Conservation (phyloP, 2,329 filamentous ascomycete species). For the Periconia sp. region DNA sequence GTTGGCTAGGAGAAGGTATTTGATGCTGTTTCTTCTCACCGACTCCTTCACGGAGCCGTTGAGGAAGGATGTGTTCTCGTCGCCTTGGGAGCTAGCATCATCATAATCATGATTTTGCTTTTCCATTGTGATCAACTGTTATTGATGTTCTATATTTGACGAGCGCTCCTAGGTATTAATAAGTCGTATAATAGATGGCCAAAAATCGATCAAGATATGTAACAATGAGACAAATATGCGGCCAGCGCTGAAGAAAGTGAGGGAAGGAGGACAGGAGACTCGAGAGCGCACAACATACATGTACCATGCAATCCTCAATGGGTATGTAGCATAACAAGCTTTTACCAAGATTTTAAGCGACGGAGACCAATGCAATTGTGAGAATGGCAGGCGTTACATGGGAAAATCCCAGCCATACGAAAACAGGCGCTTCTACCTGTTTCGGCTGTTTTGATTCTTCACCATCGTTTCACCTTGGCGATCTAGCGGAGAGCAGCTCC, state of each 20-base stretch:
- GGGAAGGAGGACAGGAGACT: too few relatives aligned
- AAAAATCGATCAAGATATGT: too few relatives aligned
- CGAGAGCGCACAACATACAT: not conserved
- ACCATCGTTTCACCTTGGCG: constrained; percentile 42
- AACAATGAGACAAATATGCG: too few relatives aligned
- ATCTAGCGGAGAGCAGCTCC: constrained; percentile 22
- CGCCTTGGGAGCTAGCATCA: constrained; percentile 19
- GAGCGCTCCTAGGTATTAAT: too few relatives aligned
- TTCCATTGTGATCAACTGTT: constrained; percentile 24
- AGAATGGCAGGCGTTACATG: not conserved
- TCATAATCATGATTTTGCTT: constrained; percentile 16
- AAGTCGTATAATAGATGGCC: too few relatives aligned
- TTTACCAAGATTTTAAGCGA: not conserved
- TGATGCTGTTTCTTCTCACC: constrained; percentile 23
- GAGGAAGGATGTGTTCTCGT: constrained; percentile 35
- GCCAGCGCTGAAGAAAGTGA: too few relatives aligned
- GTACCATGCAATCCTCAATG: constrained; percentile 27
- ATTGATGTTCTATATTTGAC: too few relatives aligned
- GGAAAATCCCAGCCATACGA: not conserved
- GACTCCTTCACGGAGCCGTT: constrained; percentile 23
- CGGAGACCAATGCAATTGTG: not conserved
- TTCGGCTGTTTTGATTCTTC: constrained; percentile 25
- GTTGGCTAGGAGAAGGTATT: constrained; percentile 35
- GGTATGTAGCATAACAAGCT: constrained; percentile 2
- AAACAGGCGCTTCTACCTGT: constrained; percentile 27